Base-by-base conservation (phyloP, 768 basidiomycete genomes). In the Neoboletus brunneissimus region DNA sequence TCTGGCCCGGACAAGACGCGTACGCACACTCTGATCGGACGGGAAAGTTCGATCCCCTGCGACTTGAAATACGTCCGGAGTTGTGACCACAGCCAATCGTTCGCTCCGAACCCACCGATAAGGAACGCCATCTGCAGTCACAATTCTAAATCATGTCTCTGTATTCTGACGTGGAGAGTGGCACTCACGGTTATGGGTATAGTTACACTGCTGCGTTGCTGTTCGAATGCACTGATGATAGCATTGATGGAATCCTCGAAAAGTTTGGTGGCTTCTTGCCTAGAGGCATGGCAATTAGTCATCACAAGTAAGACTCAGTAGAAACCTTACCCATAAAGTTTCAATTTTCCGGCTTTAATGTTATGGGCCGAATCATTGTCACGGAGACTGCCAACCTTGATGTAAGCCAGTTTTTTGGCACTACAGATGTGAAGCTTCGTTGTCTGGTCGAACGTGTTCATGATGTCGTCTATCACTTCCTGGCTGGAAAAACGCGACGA, bases 21-120 rank as follows among this genome's bases (percentile, higher is more conserved):
- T 55, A 80, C 81, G 77, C 69, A 67, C 79, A 77, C 45, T 71
- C 55, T 75, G 47, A 79, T 78, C 0, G 81, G 82, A 18, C 81
- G 74, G 38, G 73, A 72, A 18, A 82, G 67, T 20, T 73, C 70
- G 7, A 81, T 60, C 4, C 72, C 70, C 6, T 71, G 62, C 0
- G 66, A 65, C 25, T 66, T 66, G 18, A 83, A 64, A 9, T 69
- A 61, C 25, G 60, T 56, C 32, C 73, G 71, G 1, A 84, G 74
- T 62, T 27, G 65, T 50, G 58, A 76, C 79, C 25, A 82, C 58
- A 72, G 69, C 64, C 60, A 81, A 48, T 77, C 75, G 47, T 68
- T 81, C 4, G 79, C 76, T 18, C 76, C 75, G 55, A 81, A 81
- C 0, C 79, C 81, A 20, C 82, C 81, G 2, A 82, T 76, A 6